phyloP scores from a whole-genome alignment of 805 yeast species.

The Candida patagonica region DNA sequence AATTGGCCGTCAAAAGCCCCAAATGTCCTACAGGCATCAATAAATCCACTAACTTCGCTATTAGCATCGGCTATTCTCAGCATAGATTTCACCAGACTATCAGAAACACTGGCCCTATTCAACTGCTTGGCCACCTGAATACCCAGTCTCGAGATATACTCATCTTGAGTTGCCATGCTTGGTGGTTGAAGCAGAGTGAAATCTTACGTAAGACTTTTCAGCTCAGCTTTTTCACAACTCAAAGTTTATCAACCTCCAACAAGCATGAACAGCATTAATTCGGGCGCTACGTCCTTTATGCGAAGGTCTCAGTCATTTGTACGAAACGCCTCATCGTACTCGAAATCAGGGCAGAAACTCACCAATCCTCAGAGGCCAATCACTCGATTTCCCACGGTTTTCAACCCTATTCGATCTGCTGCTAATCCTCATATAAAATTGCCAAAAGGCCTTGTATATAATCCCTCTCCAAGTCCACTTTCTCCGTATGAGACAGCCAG shows the following conservation, averaged over 20 bases:
- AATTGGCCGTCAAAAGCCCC: conserved; percentile 20
- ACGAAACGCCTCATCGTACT: neutral
- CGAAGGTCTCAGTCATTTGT: too few relatives aligned
- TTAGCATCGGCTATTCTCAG: conserved; percentile 14
- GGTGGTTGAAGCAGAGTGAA: too few relatives aligned
- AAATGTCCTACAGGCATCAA: conserved; percentile 18
- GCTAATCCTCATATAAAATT: conserved; percentile 50
- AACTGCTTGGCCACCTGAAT: conserved; percentile 17
- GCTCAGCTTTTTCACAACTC: too few relatives aligned
- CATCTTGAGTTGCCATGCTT: conserved; percentile 1
- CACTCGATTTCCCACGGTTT: conserved; percentile 42
- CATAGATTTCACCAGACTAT: conserved; percentile 15
- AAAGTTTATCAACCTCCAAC: too few relatives aligned
- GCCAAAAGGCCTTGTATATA: conserved; percentile 50
- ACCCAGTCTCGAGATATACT: conserved; percentile 12
- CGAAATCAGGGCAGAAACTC: neutral
- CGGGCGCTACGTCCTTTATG: too few relatives aligned
- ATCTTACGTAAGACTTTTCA: too few relatives aligned
- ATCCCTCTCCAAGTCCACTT: conserved; percentile 59
- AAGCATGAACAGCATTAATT: too few relatives aligned
- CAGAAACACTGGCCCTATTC: conserved; percentile 14
- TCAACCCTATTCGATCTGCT: conserved; percentile 55
- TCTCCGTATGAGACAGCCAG: conserved; percentile 52
- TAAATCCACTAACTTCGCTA: conserved; percentile 12
- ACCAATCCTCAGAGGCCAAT: conserved; percentile 6